phyloP scores from a whole-genome alignment of 495 filamentous ascomycete species.

The Margaritispora aquatica region DNA sequence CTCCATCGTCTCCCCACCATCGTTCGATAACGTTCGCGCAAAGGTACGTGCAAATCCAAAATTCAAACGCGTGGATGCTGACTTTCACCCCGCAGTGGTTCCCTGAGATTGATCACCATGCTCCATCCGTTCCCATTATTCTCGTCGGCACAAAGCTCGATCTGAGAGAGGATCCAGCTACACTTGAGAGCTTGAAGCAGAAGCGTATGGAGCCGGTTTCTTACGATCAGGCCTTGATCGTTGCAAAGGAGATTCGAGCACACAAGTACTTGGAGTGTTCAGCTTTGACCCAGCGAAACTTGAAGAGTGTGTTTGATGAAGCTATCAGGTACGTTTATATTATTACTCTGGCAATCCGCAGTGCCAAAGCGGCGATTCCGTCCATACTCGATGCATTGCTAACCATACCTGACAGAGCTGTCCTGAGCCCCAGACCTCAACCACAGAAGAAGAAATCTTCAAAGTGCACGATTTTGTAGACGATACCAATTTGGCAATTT shows the following conservation, averaged over 20 bases:
- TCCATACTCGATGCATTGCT: neutral
- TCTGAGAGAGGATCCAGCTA: conserved; percentile 83
- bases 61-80: neutral
- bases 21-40: conserved; percentile 95
- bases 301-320: conserved; percentile 98
- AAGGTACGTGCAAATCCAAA: conserved; percentile 54
- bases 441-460: conserved; percentile 53
- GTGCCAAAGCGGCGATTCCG: neutral
- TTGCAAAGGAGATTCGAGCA: conserved; percentile 87
- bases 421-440: conserved; percentile 42
- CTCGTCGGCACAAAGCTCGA: conserved; percentile 97
- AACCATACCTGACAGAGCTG: conserved; percentile 50
- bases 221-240: conserved; percentile 78
- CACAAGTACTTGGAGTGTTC: conserved; percentile 97
- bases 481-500: neutral
- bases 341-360: neutral
- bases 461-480: conserved; percentile 74
- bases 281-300: conserved; percentile 88
- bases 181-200: conserved; percentile 65
- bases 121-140: conserved; percentile 92
- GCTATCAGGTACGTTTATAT: conserved; percentile 77
- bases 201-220: conserved; percentile 89
- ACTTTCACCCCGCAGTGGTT: conserved; percentile 52
- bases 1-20: conserved; percentile 94
- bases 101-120: conserved; percentile 95